These are phyloP conservation scores for Hypoxylon sp. DNA, from an alignment of 2,329 filamentous ascomycete species.

Conservation along the genomic window DNA sequence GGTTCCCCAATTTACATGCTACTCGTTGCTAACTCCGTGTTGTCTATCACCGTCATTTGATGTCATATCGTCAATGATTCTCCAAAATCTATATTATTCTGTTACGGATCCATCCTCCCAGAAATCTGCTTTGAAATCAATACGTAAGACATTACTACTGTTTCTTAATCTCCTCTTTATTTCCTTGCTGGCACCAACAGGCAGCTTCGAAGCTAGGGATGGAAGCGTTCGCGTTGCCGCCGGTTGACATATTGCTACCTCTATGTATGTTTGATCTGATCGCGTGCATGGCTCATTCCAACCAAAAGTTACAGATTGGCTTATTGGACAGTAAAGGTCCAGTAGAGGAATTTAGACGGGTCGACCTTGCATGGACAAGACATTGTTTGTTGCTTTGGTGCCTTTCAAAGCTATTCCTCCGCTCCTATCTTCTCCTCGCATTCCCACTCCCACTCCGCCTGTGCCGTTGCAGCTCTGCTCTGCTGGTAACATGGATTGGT, in stretches of 20 bases:
- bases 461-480: constrained; percentile 28
- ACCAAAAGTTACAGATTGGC: constrained; percentile 24
- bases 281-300: constrained; percentile 39
- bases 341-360: constrained; percentile 33
- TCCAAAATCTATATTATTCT: constrained; percentile 17
- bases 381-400: constrained; percentile 36
- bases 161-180: constrained; percentile 13
- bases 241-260: constrained; percentile 15
- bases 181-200: constrained; percentile 25
- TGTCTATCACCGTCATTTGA: not conserved
- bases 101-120: constrained; percentile 13
- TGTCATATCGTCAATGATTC: constrained; percentile 4
- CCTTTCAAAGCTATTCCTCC: constrained; percentile 24
- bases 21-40: not conserved
- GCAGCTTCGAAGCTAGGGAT: constrained; percentile 35
- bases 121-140: constrained; percentile 28
- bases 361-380: constrained; percentile 39
- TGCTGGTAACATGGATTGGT: constrained; percentile 38
- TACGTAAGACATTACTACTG: constrained; percentile 34
- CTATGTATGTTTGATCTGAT: constrained; percentile 40
- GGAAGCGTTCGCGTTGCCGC: constrained; percentile 29
- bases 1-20: constrained; percentile 7
- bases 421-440: constrained; percentile 13
- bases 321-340: constrained; percentile 36
- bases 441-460: constrained; percentile 14